phyloP scores from a whole-genome alignment of 352 stramenopile species.

The Aphanomyces invadans region DNA sequence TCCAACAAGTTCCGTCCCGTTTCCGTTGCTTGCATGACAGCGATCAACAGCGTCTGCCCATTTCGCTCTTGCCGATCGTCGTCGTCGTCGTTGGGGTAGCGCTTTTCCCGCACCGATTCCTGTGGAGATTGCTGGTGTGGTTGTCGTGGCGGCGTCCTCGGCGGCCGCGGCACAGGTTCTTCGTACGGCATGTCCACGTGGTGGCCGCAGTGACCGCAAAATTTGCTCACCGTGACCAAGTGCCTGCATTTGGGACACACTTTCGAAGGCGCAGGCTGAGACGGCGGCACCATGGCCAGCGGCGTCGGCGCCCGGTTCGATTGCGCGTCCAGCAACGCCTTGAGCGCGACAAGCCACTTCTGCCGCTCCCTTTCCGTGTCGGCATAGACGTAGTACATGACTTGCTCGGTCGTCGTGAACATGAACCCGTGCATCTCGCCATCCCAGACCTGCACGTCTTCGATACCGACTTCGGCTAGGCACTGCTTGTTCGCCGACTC shows the following conservation, averaged over 20 bases:
- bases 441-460: conserved; percentile 22
- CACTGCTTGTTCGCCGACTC: conserved; percentile 20
- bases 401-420: conserved; percentile 25
- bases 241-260: conserved; percentile 22
- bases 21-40: conserved; percentile 6
- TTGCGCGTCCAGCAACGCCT: conserved; percentile 4
- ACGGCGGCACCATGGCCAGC: not conserved
- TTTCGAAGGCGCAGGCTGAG: not conserved
- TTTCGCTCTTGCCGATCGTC: conserved; percentile 1
- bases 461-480: conserved; percentile 19
- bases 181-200: conserved; percentile 20
- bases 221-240: conserved; percentile 16
- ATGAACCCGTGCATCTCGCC: conserved; percentile 21
- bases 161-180: not conserved
- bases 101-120: not conserved
- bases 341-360: conserved; percentile 24
- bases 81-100: not conserved
- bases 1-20: not conserved
- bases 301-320: not conserved
- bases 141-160: not conserved
- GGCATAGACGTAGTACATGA: conserved; percentile 24
- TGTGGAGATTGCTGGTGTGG: not conserved
- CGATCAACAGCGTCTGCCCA: conserved; percentile 20
- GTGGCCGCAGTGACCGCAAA: conserved; percentile 16
- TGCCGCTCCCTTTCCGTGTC: conserved; percentile 23